These are phyloP conservation scores for Ephemerocybe angulata DNA, from an alignment of 768 basidiomycete genomes.

Conservation along the genomic window DNA sequence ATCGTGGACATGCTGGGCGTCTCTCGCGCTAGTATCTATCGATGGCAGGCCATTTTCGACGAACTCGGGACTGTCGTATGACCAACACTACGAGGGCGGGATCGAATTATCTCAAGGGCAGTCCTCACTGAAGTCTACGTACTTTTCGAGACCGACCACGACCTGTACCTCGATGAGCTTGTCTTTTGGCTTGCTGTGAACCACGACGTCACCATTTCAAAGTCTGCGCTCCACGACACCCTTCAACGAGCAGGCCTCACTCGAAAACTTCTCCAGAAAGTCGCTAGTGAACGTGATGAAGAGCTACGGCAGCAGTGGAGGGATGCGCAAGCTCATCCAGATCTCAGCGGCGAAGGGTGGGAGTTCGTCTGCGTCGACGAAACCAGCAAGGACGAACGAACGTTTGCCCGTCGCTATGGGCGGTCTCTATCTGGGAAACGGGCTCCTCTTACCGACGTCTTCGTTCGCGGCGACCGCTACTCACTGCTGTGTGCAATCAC, in stretches of 20 bases:
- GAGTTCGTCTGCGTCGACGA: conserved; percentile 27
- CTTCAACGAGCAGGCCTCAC: conserved; percentile 68
- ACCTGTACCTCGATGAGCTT: conserved; percentile 22
- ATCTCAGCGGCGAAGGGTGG: conserved; percentile 11
- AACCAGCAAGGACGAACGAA: conserved; percentile 27
- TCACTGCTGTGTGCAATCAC: conserved; percentile 28
- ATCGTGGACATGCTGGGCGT: conserved; percentile 21
- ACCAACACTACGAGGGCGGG: conserved; percentile 16
- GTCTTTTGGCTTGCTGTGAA: conserved; percentile 18
- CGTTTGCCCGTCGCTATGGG: conserved; percentile 21
- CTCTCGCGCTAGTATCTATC: conserved; percentile 22
- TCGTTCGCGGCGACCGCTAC: conserved; percentile 23
- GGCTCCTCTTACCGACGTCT: conserved; percentile 18
- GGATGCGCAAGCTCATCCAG: background rate
- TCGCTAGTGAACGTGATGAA: conserved; percentile 22
- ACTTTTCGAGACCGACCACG: conserved; percentile 13
- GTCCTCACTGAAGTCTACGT: conserved; percentile 18
- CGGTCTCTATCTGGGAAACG: conserved; percentile 17
- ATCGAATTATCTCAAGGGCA: conserved; percentile 15
- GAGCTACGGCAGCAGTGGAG: conserved; percentile 12
- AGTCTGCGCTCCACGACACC: conserved; percentile 45
- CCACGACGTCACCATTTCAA: conserved; percentile 20
- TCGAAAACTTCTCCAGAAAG: conserved; percentile 55
- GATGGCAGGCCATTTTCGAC: conserved; percentile 22
- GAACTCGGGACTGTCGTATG: conserved; percentile 13